Evolutionary conservation across 768 basidiomycete species (phyloP).

Genomic region (Trametes sanguinea): DNA sequence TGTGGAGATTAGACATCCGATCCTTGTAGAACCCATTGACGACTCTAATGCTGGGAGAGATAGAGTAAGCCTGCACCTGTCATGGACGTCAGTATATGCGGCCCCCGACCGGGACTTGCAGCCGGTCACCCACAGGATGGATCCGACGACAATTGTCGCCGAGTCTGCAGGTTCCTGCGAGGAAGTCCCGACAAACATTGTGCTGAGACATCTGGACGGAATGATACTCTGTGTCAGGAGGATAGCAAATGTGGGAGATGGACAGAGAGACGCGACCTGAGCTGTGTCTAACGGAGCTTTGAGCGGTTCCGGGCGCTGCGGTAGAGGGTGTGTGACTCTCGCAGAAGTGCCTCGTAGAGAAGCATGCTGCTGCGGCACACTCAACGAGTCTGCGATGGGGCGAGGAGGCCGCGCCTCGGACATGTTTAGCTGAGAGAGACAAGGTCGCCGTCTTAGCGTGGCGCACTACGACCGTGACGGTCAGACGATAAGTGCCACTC

Average conservation of each 20-base stretch:
- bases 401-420: too few relatives aligned
- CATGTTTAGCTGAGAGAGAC: background rate
- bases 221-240: background rate
- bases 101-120: background rate
- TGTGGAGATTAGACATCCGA: background rate
- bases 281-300: background rate
- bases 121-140: background rate
- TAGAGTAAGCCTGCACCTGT: background rate
- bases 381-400: background rate
- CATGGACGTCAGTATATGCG: background rate
- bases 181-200: conserved; percentile 14
- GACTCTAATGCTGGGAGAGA: background rate
- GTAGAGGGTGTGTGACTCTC: background rate
- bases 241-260: background rate
- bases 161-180: conserved; percentile 9
- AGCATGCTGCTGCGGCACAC: background rate
- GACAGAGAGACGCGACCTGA: background rate
- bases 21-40: conserved; percentile 3
- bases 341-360: background rate
- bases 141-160: conserved; percentile 9
- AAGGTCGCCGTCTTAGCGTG: background rate
- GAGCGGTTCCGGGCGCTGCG: conserved; percentile 9
- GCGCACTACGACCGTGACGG: too few relatives aligned
- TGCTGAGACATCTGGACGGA: background rate
- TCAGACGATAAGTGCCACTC: conserved; percentile 5